phyloP scores from a whole-genome alignment of 148 eudicot species.

The Vaccinium corymbosum region DNA sequence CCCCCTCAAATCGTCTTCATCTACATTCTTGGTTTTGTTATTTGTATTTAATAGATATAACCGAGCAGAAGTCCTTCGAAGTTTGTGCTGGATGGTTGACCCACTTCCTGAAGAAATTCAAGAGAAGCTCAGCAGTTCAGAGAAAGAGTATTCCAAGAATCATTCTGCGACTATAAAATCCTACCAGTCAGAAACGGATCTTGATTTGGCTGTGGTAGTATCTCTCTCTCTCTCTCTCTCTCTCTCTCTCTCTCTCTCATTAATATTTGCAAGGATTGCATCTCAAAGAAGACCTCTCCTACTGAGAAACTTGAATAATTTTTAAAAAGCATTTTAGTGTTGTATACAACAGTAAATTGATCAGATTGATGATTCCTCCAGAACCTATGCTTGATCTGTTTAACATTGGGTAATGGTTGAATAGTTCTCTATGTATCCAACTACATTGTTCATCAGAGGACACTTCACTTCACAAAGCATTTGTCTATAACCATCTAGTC shows the following conservation, averaged over 20 bases:
- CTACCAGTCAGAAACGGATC: slow-evolving; percentile 59
- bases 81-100: slow-evolving; percentile 69
- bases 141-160: slow-evolving; percentile 71
- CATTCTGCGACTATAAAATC: slow-evolving; percentile 60
- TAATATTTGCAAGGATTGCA: background rate
- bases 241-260: background rate
- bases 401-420: background rate
- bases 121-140: slow-evolving; percentile 71
- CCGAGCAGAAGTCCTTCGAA: slow-evolving; percentile 70
- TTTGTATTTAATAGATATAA: slow-evolving; percentile 46
- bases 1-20: background rate
- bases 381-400: background rate
- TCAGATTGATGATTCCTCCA: background rate
- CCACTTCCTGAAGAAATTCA: slow-evolving; percentile 74
- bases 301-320: background rate
- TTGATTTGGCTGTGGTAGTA: slow-evolving; percentile 82
- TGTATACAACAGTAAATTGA: background rate
- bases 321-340: background rate
- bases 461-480: background rate
- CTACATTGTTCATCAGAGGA: slow-evolving; percentile 8
- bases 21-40: slow-evolving; percentile 5
- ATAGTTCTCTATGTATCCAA: background rate
- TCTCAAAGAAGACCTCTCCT: background rate
- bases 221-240: background rate
- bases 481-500: background rate